Evolutionary conservation across 495 filamentous ascomycete genomes (phyloP).

Genomic region (Clavariopsis aquatica): DNA sequence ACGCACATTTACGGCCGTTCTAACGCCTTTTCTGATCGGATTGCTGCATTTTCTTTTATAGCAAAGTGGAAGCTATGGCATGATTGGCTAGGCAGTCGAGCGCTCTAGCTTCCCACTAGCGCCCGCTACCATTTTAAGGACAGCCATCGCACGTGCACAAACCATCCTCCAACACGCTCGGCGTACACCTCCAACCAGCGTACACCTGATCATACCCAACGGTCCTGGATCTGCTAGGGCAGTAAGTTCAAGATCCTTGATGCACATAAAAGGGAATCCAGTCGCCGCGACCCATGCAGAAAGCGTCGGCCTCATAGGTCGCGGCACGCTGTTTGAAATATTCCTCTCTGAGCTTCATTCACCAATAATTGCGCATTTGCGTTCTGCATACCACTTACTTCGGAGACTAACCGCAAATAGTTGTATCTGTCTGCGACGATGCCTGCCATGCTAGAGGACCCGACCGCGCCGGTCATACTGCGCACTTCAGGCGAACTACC

Average conservation of each 20-base stretch:
- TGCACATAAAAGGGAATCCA: not conserved
- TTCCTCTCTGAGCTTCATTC: not conserved
- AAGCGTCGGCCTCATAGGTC: not conserved
- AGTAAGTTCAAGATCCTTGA: not conserved
- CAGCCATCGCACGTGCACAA: not conserved
- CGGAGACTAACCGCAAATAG: slow-evolving; percentile 11
- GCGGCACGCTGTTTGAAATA: not conserved
- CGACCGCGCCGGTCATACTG: slow-evolving; percentile 60
- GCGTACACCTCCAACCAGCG: not conserved
- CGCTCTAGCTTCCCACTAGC: not conserved
- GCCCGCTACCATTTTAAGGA: not conserved
- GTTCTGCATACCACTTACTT: not conserved
- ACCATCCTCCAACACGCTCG: not conserved
- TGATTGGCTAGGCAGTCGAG: not conserved
- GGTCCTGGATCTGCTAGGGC: not conserved
- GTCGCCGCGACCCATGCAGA: not conserved
- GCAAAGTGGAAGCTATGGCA: too few relatives aligned
- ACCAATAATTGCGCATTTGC: slow-evolving; percentile 1
- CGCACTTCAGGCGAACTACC: slow-evolving; percentile 64
- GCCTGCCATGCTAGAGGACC: slow-evolving; percentile 87
- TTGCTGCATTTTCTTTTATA: too few relatives aligned
- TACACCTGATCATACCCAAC: not conserved
- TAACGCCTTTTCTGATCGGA: too few relatives aligned
- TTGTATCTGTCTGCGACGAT: slow-evolving; percentile 50
- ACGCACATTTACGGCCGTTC: too few relatives aligned